A percentile compares a stretch with the other conserved stretches of the same genome.
Evolutionary conservation across 176 grass and related monocot species (phyloP).

Genomic region (Puccinellia tenuiflora): DNA sequence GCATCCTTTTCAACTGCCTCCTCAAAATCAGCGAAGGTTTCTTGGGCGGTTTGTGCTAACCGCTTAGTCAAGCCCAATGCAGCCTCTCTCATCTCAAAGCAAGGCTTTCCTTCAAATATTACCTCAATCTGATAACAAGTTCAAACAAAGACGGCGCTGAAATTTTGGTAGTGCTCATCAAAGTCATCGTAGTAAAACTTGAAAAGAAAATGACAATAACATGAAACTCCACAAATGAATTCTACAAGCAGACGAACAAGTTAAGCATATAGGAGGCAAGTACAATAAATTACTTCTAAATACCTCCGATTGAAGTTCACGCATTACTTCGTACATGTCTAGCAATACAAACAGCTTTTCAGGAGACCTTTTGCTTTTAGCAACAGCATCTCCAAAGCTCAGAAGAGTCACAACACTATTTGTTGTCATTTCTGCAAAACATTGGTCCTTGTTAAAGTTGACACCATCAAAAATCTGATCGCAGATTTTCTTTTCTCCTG

Average conservation of each 20-base stretch:
- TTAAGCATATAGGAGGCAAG: neutral
- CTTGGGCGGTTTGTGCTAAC: slow-evolving; percentile 81
- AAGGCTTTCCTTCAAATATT: slow-evolving; percentile 88
- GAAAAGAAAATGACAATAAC: slow-evolving; percentile 3
- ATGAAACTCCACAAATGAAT: neutral
- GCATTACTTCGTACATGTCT: slow-evolving; percentile 97
- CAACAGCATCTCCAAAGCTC: slow-evolving; percentile 95
- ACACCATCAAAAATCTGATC: slow-evolving; percentile 79
- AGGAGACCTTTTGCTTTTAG: slow-evolving; percentile 91
- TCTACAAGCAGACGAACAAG: slow-evolving; percentile 3
- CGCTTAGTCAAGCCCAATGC: slow-evolving; percentile 66
- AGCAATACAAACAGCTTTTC: slow-evolving; percentile 94
- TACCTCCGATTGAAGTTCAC: slow-evolving; percentile 86
- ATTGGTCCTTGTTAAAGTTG: slow-evolving; percentile 65
- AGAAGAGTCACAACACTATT: slow-evolving; percentile 74
- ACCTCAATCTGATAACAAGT: slow-evolving; percentile 50
- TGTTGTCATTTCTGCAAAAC: slow-evolving; percentile 76
- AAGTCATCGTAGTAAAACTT: slow-evolving; percentile 17
- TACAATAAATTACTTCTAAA: neutral
- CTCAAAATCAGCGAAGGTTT: slow-evolving; percentile 91
- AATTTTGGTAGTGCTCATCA: slow-evolving; percentile 18
- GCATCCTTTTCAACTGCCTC: slow-evolving; percentile 93
- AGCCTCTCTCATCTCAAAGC: slow-evolving; percentile 62
- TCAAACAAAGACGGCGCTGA: slow-evolving; percentile 13
- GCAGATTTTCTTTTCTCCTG: slow-evolving; percentile 81